Conservation (phyloP, 208 protist genomes). For the Leishmania aethiopica region DNA sequence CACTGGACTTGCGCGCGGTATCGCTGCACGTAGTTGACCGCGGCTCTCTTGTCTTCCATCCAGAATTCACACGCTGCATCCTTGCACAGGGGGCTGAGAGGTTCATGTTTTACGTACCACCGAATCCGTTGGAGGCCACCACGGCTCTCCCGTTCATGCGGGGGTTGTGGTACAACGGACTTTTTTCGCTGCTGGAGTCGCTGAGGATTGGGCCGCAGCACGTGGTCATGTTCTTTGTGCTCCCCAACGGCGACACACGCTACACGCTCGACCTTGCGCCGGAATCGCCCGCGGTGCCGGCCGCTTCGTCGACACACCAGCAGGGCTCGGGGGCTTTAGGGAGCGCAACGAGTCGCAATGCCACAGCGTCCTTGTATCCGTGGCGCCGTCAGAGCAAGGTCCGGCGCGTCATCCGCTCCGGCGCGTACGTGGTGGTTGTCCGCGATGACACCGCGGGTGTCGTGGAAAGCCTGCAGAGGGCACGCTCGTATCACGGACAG, state of each 20-base stretch:
- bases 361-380: slow-evolving; percentile 9
- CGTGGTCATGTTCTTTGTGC: slow-evolving; percentile 37
- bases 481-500: slow-evolving; percentile 46
- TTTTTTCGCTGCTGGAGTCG: slow-evolving; percentile 55
- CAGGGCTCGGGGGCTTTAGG: too few species aligned
- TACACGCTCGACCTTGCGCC: slow-evolving; percentile 43
- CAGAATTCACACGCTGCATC: slow-evolving; percentile 55
- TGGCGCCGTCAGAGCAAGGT: slow-evolving; percentile 63
- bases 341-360: not conserved
- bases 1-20: slow-evolving; percentile 11
- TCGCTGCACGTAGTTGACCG: slow-evolving; percentile 14
- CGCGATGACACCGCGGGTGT: slow-evolving; percentile 37
- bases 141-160: slow-evolving; percentile 25
- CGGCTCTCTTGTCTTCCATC: slow-evolving; percentile 28
- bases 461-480: slow-evolving; percentile 33
- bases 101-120: slow-evolving; percentile 38
- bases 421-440: slow-evolving; percentile 49
- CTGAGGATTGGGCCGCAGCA: slow-evolving; percentile 11
- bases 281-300: not conserved
- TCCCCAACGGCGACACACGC: slow-evolving; percentile 43
- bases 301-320: not conserved
- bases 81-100: slow-evolving; percentile 28
- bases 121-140: slow-evolving; percentile 12
- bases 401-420: slow-evolving; percentile 36
- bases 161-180: slow-evolving; percentile 55